Evolutionary conservation across 2,329 filamentous ascomycete species (phyloP), one percentile per base, ranked within the genome.

Genomic region (Huntiella savannae): DNA sequence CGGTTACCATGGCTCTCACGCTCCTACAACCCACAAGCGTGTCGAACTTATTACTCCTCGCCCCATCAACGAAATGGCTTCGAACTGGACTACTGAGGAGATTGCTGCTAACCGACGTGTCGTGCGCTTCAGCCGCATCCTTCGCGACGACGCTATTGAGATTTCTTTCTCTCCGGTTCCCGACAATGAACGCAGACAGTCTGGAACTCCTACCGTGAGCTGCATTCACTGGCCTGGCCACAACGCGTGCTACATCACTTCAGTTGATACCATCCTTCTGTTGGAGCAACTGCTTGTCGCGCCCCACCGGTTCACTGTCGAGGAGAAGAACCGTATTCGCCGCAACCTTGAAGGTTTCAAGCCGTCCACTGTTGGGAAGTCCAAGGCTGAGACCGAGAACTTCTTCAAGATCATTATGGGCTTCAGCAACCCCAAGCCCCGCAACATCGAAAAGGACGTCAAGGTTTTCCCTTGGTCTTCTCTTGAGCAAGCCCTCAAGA

Each of bases 321-420:
- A 96, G 59, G 91, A 96, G 67, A 98, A 96, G 75, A 98, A 98
- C 61, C 78, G 91, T 45, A 96, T 98, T 55, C 79, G 91, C 28
- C 78, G 91, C 52, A 98, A 98, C 57, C 69, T 98, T 33, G 91
- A 98, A 60, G 87, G 87, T 0, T 96, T 94, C 66, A 79, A 84
- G 33, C 91, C 91, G 1, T 64, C 85, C 52, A 98, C 91, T 0
- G 86, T 98, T 13, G 94, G 86, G 54, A 98, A 98, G 63, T 77
- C 79, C 49, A 94, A 93, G 63, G 58, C 77, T 1, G 88, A 96
- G 50, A 94, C 83, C 59, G 88, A 96, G 60, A 85, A 92, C 47
- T 96, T 96, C 62, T 96, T 96, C 76, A 95, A 95, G 66, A 73
- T 95, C 55, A 96, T 98, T 63, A 98, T 98, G 91, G 84, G 77